Percentiles rank a stretch among this genome's conserved stretches.
Evolutionary conservation across 176 grass and related monocot genomes (phyloP).

Genomic region (Dendrocalamus sinicus): DNA sequence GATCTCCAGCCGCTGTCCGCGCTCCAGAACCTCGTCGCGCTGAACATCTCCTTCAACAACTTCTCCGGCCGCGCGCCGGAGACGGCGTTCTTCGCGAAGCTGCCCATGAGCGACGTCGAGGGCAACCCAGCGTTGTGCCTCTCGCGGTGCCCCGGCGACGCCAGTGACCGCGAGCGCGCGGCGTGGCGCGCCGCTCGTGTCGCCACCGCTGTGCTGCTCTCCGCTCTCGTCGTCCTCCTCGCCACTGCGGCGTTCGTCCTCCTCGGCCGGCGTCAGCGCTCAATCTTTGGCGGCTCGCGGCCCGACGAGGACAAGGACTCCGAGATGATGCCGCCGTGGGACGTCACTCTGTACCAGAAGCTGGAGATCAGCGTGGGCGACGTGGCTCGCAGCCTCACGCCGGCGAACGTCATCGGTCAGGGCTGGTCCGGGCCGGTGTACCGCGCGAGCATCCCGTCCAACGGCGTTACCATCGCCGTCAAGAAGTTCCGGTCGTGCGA

Average conservation of each 20-base stretch:
- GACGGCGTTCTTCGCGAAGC: constrained; percentile 82
- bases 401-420: constrained; percentile 69
- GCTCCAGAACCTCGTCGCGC: constrained; percentile 65
- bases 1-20: constrained; percentile 60
- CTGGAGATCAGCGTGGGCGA: constrained; percentile 81
- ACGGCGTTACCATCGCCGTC: constrained; percentile 65
- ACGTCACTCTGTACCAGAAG: constrained; percentile 97
- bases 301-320: constrained; percentile 66
- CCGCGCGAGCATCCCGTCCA: constrained; percentile 60
- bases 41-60: constrained; percentile 73
- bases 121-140: constrained; percentile 78
- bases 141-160: constrained; percentile 58
- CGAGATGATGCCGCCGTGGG: constrained; percentile 83
- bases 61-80: constrained; percentile 63
- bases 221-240: constrained; percentile 52
- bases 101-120: constrained; percentile 71
- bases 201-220: constrained; percentile 61
- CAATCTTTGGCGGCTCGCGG: not conserved
- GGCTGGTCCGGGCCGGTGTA: constrained; percentile 88
- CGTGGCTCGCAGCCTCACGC: constrained; percentile 66
- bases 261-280: constrained; percentile 16
- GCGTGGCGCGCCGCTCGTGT: constrained; percentile 51
- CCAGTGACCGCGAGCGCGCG: constrained; percentile 11
- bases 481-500: constrained; percentile 80
- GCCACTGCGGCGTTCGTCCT: constrained; percentile 35